These are phyloP conservation scores for Geotrichum klebahnii DNA, from an alignment of 1,139 yeast genomes.

Conservation along the genomic window DNA sequence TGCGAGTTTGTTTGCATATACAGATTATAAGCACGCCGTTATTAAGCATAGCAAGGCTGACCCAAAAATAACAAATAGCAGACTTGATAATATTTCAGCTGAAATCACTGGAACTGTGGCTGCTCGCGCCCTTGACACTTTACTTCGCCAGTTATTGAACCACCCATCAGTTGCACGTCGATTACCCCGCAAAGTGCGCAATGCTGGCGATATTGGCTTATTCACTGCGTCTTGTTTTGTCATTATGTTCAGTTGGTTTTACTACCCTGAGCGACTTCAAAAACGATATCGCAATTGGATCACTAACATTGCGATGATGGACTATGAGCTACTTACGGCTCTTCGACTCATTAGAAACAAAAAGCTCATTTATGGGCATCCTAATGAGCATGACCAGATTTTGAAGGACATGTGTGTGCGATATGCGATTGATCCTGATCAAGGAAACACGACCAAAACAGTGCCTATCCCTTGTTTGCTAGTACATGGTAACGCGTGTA, in stretches of 20 bases:
- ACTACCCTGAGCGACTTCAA: constrained; percentile 40
- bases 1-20: constrained; percentile 20
- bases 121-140: constrained; percentile 30
- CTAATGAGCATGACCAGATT: constrained; percentile 2
- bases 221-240: constrained; percentile 31
- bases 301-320: constrained; percentile 44
- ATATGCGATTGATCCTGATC: constrained; percentile 33
- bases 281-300: constrained; percentile 45
- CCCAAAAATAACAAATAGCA: constrained; percentile 24
- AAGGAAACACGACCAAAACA: constrained; percentile 35
- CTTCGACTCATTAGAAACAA: constrained; percentile 36
- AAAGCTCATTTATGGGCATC: constrained; percentile 36
- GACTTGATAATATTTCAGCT: constrained; percentile 20
- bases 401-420: constrained; percentile 31
- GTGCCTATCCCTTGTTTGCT: constrained; percentile 42
- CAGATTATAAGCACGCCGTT: constrained; percentile 24
- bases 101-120: constrained; percentile 30
- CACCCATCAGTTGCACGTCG: background rate
- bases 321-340: constrained; percentile 39
- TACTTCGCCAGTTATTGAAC: constrained; percentile 24
- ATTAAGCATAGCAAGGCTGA: constrained; percentile 19
- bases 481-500: constrained; percentile 40
- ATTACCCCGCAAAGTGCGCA: constrained; percentile 16
- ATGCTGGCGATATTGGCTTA: constrained; percentile 30
- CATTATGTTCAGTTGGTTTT: constrained; percentile 45